Evolutionary conservation across 1,284 basidiomycete genomes (phyloP).

Genomic region (Filobasidium uniguttulatum): DNA sequence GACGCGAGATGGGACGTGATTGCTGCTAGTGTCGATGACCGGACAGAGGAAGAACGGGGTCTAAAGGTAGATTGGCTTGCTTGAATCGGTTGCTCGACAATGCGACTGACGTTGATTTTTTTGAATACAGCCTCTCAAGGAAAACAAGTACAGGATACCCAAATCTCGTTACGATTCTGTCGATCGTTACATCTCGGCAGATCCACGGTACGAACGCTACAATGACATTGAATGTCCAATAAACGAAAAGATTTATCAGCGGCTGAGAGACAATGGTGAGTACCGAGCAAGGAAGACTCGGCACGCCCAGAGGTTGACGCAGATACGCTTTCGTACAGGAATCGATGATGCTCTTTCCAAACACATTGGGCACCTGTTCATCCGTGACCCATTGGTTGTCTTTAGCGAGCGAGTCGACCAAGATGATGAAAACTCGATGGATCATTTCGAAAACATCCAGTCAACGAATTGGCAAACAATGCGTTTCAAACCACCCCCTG

Average conservation of each 20-base stretch:
- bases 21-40: constrained; percentile 89
- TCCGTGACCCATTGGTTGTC: constrained; percentile 90
- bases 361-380: constrained; percentile 91
- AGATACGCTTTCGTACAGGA: constrained; percentile 42
- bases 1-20: constrained; percentile 99
- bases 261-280: constrained; percentile 59
- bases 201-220: constrained; percentile 73
- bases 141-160: constrained; percentile 63
- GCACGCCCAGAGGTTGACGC: background rate
- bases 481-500: constrained; percentile 94
- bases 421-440: constrained; percentile 71
- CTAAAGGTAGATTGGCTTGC: constrained; percentile 45
- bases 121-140: constrained; percentile 52
- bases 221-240: constrained; percentile 78
- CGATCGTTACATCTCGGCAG: constrained; percentile 79
- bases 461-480: constrained; percentile 99
- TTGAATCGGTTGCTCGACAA: background rate
- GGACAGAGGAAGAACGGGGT: constrained; percentile 87
- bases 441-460: constrained; percentile 99
- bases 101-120: background rate
- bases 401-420: constrained; percentile 90
- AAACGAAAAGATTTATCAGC: constrained; percentile 57
- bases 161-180: constrained; percentile 97
- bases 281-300: background rate
- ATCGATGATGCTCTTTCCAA: constrained; percentile 77